Percentiles rank a stretch among this genome's conserved stretches.
These are phyloP conservation scores for Leccinellum albellum DNA, from an alignment of 768 basidiomycete genomes.

Conservation along the genomic window DNA sequence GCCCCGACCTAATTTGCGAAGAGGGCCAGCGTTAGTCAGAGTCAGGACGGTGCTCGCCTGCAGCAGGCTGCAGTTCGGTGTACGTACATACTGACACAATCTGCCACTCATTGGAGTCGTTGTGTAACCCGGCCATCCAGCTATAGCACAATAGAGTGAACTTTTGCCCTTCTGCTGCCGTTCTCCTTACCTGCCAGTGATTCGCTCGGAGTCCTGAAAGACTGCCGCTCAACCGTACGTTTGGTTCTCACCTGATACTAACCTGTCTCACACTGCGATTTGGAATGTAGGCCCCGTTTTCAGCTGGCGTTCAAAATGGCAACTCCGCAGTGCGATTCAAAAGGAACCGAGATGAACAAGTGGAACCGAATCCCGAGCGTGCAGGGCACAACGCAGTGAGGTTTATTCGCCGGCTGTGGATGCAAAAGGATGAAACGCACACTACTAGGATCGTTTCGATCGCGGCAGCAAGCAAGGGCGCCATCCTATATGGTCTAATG, in stretches of 20 bases:
- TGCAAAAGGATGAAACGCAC: neutral
- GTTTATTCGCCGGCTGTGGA: neutral
- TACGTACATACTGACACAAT: neutral
- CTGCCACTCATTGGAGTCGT: neutral
- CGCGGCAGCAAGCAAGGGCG: neutral
- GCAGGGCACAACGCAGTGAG: neutral
- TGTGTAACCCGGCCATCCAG: no score
- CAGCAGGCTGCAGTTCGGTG: no score
- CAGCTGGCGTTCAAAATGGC: neutral
- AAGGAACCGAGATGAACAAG: neutral
- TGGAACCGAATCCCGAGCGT: neutral
- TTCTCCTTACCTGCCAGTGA: neutral
- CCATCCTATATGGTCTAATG: neutral
- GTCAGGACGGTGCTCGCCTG: no score
- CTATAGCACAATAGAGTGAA: neutral
- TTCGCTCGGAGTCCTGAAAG: neutral
- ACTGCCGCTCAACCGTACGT: neutral
- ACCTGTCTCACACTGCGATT: neutral
- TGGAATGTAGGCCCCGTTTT: neutral
- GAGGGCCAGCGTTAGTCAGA: no score
- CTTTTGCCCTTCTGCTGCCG: neutral
- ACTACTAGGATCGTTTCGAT: neutral
- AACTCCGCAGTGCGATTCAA: neutral
- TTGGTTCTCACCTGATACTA: neutral
- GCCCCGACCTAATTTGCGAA: neutral